Conservation (phyloP, 2,329 filamentous ascomycete species). For the Diplodia corticola region DNA sequence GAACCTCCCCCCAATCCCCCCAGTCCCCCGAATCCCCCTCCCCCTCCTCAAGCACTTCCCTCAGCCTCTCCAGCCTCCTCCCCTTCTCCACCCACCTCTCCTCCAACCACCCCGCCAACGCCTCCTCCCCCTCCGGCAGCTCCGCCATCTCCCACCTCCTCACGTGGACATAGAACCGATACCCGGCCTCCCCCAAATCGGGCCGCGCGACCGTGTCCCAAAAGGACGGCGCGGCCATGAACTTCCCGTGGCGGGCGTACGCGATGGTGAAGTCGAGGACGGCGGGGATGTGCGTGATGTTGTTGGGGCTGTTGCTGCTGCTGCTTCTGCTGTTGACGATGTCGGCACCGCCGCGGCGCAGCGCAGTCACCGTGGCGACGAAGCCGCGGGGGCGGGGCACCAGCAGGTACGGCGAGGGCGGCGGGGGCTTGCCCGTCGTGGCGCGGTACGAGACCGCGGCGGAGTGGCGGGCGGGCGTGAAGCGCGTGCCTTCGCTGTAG, state of each 20-base stretch:
- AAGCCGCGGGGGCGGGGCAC: conserved; percentile 64
- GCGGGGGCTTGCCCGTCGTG: conserved; percentile 51
- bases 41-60: conserved; percentile 20
- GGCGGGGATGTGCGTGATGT: conserved; percentile 36
- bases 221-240: conserved; percentile 38
- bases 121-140: conserved; percentile 33
- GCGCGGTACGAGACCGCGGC: conserved; percentile 56
- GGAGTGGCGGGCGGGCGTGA: conserved; percentile 54
- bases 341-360: conserved; percentile 33
- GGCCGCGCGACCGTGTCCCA: conserved; percentile 32
- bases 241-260: conserved; percentile 33
- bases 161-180: conserved; percentile 38
- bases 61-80: conserved; percentile 33
- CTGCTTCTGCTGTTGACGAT: too few species aligned
- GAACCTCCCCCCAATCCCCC: background rate
- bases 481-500: conserved; percentile 65
- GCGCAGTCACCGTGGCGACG: conserved; percentile 58
- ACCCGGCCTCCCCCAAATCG: conserved; percentile 28
- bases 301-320: background rate
- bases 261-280: conserved; percentile 45
- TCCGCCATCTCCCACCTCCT: conserved; percentile 32
- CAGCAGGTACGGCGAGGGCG: conserved; percentile 54
- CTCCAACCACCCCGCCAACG: conserved; percentile 39
- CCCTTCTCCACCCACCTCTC: conserved; percentile 40
- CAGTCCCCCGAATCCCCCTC: background rate